A percentile compares a stretch with the other conserved stretches of the same genome.
Conservation (phyloP, 1,139 yeast species). For the Scheffersomyces segobiensis region DNA sequence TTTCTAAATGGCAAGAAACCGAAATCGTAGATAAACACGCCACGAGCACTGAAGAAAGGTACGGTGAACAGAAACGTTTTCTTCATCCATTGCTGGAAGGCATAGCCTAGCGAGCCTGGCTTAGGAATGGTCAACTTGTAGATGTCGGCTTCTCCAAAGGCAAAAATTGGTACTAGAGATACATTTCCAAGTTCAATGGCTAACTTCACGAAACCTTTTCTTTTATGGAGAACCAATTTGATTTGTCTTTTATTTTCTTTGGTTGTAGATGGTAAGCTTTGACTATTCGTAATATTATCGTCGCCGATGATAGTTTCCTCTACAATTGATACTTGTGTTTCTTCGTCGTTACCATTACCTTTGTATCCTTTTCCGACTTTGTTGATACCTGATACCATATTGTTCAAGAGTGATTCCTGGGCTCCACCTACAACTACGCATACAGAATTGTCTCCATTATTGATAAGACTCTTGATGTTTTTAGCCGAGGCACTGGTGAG, state of each 20-base stretch:
- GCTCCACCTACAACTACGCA: conserved; percentile 97
- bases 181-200: conserved; percentile 83
- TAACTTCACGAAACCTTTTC: conserved; percentile 86
- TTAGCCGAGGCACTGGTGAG: conserved; percentile 80
- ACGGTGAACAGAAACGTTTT: conserved; percentile 74
- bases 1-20: conserved; percentile 86
- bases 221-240: conserved; percentile 63
- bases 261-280: neutral
- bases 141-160: conserved; percentile 89
- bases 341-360: conserved; percentile 38
- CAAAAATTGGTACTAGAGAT: conserved; percentile 81
- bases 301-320: neutral
- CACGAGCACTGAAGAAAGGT: conserved; percentile 91
- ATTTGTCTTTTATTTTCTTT: conserved; percentile 21
- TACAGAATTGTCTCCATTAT: conserved; percentile 68
- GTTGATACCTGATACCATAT: conserved; percentile 36
- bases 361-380: conserved; percentile 52
- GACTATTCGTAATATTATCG: neutral
- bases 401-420: conserved; percentile 71
- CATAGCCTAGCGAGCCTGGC: conserved; percentile 51
- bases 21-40: conserved; percentile 88
- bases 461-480: conserved; percentile 67
- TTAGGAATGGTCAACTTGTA: conserved; percentile 63
- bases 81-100: conserved; percentile 73
- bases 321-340: conserved; percentile 2